A percentile compares a stretch with the other conserved stretches of the same genome.
Evolutionary conservation across 192 early-diverging fungal genomes (phyloP).

Genomic region (Chytriomyces hyalinus): DNA sequence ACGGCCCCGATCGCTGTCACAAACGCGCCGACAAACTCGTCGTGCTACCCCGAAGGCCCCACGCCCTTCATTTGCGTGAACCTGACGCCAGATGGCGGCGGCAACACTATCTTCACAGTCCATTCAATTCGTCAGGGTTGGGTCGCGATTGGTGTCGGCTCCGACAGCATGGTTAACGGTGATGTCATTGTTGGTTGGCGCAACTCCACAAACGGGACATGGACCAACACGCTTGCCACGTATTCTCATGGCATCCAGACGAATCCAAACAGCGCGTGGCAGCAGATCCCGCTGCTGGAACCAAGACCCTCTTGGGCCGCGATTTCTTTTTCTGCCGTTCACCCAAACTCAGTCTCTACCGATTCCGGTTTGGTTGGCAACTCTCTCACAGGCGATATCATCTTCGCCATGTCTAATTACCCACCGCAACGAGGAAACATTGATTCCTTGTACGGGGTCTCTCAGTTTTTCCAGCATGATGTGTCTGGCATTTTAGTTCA

Average conservation of each 20-base stretch:
- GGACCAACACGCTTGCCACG: not conserved
- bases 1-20: not conserved
- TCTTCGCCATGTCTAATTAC: not conserved
- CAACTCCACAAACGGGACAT: constrained; percentile 3
- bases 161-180: constrained; percentile 13
- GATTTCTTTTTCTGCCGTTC: constrained; percentile 22
- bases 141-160: constrained; percentile 29
- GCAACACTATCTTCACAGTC: constrained; percentile 8
- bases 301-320: constrained; percentile 23
- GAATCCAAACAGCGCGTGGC: constrained; percentile 17
- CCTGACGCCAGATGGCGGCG: not conserved
- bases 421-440: constrained; percentile 3
- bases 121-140: constrained; percentile 17
- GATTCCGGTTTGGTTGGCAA: not conserved
- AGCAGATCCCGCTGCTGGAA: not conserved
- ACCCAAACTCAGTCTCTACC: not conserved
- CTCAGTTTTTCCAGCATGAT: constrained; percentile 19
- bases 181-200: constrained; percentile 28
- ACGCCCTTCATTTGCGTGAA: constrained; percentile 2
- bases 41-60: not conserved
- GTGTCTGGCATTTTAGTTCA: not conserved
- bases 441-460: not conserved
- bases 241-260: constrained; percentile 4
- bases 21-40: not conserved
- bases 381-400: not conserved